These are phyloP conservation scores for Rhizophora mangle DNA, from an alignment of 345 rosid genomes.

Conservation along the genomic window DNA sequence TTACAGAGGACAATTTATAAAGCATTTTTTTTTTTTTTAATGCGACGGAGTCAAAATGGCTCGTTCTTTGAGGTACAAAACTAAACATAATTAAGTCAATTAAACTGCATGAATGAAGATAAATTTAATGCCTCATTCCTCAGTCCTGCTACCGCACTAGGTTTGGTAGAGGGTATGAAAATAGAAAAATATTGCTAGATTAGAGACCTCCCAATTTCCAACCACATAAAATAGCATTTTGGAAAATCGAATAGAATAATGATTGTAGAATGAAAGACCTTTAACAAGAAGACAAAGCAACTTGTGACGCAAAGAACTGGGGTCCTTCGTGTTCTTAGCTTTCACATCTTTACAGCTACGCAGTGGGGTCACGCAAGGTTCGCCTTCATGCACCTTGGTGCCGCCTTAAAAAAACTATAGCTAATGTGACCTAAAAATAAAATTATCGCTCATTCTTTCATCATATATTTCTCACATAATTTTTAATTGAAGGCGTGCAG, in stretches of 20 bases:
- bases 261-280: neutral
- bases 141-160: no score
- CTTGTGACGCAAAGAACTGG: neutral
- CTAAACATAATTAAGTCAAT: neutral
- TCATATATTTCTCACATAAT: no score
- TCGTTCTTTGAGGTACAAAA: neutral
- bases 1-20: neutral
- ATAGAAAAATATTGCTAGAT: conserved; percentile 11
- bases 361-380: conserved; percentile 7
- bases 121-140: no score
- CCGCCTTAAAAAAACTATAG: neutral
- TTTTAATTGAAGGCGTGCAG: no score
- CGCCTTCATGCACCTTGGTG: neutral
- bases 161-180: neutral
- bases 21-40: neutral
- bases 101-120: neutral
- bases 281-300: conserved; percentile 18
- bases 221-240: conserved; percentile 11
- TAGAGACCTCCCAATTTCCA: conserved; percentile 24
- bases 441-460: no score
- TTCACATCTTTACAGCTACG: conserved; percentile 13
- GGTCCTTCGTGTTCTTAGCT: neutral
- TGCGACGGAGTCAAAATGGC: neutral
- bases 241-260: no score
- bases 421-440: neutral